phyloP scores from a whole-genome alignment of 805 yeast species.

The Blastobotrys americana region DNA sequence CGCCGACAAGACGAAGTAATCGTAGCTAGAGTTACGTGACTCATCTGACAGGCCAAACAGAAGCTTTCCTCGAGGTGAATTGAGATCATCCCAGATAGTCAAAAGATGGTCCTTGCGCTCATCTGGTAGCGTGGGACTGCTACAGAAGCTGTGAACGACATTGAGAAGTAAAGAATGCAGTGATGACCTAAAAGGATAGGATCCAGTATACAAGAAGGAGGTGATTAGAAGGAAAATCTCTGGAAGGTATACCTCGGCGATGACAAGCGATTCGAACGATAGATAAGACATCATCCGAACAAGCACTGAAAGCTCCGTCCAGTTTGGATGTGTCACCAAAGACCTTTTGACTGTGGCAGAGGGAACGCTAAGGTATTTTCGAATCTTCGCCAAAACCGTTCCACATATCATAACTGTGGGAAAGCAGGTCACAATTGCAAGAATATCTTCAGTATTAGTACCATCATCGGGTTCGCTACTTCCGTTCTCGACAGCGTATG shows the following conservation, averaged over 20 bases:
- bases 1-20: slow-evolving; percentile 15
- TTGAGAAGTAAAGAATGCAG: slow-evolving; percentile 58
- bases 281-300: slow-evolving; percentile 55
- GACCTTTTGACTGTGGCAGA: slow-evolving; percentile 36
- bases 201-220: slow-evolving; percentile 46
- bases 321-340: slow-evolving; percentile 47
- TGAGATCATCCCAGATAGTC: slow-evolving; percentile 30
- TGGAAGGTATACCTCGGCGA: slow-evolving; percentile 38
- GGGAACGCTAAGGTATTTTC: slow-evolving; percentile 45
- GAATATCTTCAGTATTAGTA: slow-evolving; percentile 48
- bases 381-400: slow-evolving; percentile 49
- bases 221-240: slow-evolving; percentile 66
- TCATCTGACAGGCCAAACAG: slow-evolving; percentile 23
- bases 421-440: slow-evolving; percentile 52
- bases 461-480: slow-evolving; percentile 41
- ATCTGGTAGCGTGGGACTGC: slow-evolving; percentile 45
- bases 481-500: slow-evolving; percentile 63
- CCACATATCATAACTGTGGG: slow-evolving; percentile 74
- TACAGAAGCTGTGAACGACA: slow-evolving; percentile 59
- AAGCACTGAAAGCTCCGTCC: slow-evolving; percentile 67
- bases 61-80: slow-evolving; percentile 20
- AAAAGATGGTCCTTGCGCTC: slow-evolving; percentile 38
- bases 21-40: slow-evolving; percentile 13
- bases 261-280: slow-evolving; percentile 53
- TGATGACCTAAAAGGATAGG: slow-evolving; percentile 48